Evolutionary conservation across 2,329 filamentous ascomycete species (phyloP), one percentile per base, ranked within the genome.

Genomic region (Ploettnerulaceae sp.): DNA sequence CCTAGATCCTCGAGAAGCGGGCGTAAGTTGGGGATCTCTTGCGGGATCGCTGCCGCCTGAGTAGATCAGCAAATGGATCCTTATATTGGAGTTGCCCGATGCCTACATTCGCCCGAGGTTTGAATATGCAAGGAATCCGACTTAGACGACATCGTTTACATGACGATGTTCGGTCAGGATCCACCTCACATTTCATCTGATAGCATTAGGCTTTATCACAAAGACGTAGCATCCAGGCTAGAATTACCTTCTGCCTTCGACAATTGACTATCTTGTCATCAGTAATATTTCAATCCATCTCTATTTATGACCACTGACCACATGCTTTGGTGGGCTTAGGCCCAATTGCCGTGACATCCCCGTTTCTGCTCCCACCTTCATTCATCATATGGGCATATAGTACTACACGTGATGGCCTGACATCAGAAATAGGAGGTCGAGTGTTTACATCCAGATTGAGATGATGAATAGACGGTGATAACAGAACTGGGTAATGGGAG

Each of bases 111-210:
- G 66, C 66, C 31, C 67, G 60, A 8, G 67, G 67, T 24, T 68
- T 66, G 47, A 69, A 69, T 9, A 69, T 59, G 52, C 67, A 70
- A 17, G 65, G 63, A 7, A 66, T 58, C n/a, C 64, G 64, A 4
- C 61, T 58, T 7, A 62, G 61, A 14, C 60, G 46, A 45, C 64
- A 68, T 47, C 65, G 58, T 14, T 65, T 62, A 52, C 65, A 67
- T 0, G 60, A 60, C 12, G 59, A 56, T 24, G 35, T 41, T 18
- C 48, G 45, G 35, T 49, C 51, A 11, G 58, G 54, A 12, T 67
- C 65, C 15, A 67, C 61, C 31, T 62, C 59, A 48, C 66, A 68
- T 55, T 65, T 67, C 65, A 68, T 67, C 57, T 67, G 20, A 21
- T 17, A 33, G 21, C 33, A 33, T 47, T 28, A 50, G 45, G 36